Percentiles rank a stretch among this genome's conserved stretches.
phyloP scores from a whole-genome alignment of 257 asterid species.

The Cordia subcordata region DNA sequence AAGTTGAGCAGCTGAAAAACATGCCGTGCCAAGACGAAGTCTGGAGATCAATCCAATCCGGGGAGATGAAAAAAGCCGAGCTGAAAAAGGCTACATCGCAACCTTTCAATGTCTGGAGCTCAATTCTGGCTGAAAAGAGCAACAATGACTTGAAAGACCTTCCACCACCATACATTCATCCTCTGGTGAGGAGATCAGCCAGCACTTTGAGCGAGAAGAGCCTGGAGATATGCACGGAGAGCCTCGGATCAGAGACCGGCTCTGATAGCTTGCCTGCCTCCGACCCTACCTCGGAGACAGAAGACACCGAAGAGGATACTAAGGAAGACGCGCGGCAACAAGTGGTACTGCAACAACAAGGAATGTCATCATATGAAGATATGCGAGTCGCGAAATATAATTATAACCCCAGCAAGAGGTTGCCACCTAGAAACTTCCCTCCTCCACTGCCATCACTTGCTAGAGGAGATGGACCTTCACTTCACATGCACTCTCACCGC shows the following conservation, averaged over 20 bases:
- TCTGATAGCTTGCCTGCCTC: conserved; percentile 53
- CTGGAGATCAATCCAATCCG: conserved; percentile 47
- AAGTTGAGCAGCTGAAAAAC: not conserved
- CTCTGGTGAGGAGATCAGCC: conserved; percentile 43
- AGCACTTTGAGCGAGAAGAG: conserved; percentile 55
- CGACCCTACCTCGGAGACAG: conserved; percentile 24
- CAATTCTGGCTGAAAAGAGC: conserved; percentile 28
- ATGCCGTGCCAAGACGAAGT: conserved; percentile 38
- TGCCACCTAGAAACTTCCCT: conserved; percentile 49
- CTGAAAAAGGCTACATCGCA: not conserved
- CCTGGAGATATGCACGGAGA: conserved; percentile 81
- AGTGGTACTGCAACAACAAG: not conserved
- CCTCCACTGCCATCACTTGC: conserved; percentile 69
- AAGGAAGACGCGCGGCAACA: not conserved
- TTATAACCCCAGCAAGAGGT: conserved; percentile 16
- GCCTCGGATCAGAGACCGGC: conserved; percentile 88
- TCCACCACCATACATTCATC: conserved; percentile 51
- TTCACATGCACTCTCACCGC: conserved; percentile 54
- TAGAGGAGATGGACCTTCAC: conserved; percentile 39
- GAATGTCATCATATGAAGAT: conserved; percentile 18
- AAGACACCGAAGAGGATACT: conserved; percentile 21
- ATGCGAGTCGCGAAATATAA: conserved; percentile 33
- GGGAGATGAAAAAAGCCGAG: conserved; percentile 12
- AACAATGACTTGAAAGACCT: conserved; percentile 8
- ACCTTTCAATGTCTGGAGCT: conserved; percentile 26